Conservation (phyloP, 1,139 yeast species). For the Lizanozyma gosingica region DNA sequence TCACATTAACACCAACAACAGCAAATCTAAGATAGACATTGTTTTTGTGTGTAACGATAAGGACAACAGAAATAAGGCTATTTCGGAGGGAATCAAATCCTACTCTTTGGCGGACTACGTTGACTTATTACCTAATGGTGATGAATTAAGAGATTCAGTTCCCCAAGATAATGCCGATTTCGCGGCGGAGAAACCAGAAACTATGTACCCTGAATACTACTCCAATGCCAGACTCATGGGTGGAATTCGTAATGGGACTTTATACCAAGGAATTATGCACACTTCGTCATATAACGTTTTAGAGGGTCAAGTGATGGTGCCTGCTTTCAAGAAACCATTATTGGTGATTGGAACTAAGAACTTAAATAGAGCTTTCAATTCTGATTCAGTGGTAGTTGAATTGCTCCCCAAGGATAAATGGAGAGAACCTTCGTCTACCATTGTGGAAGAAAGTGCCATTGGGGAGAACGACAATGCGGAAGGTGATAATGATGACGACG, state of each 20-base stretch:
- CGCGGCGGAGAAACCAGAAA: slow-evolving; percentile 33
- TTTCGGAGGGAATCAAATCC: slow-evolving; percentile 44
- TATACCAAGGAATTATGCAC: slow-evolving; percentile 77
- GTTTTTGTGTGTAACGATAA: slow-evolving; percentile 74
- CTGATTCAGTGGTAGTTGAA: slow-evolving; percentile 89
- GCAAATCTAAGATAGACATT: slow-evolving; percentile 34
- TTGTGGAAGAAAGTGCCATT: slow-evolving; percentile 64
- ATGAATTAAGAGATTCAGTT: slow-evolving; percentile 69
- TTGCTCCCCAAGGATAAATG: slow-evolving; percentile 78
- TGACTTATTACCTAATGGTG: slow-evolving; percentile 64
- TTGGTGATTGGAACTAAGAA: slow-evolving; percentile 75
- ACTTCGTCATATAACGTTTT: slow-evolving; percentile 81
- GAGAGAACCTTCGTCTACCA: slow-evolving; percentile 77
- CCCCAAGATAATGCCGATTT: slow-evolving; percentile 45
- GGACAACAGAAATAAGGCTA: slow-evolving; percentile 54
- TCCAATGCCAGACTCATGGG: slow-evolving; percentile 79
- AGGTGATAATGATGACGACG: slow-evolving; percentile 37
- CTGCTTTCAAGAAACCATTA: slow-evolving; percentile 74
- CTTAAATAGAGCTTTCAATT: slow-evolving; percentile 83
- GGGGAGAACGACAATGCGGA: slow-evolving; percentile 58
- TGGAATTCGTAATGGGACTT: slow-evolving; percentile 78
- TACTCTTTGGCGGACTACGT: slow-evolving; percentile 58
- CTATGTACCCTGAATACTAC: slow-evolving; percentile 69
- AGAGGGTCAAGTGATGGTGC: slow-evolving; percentile 74
- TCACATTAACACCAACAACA: slow-evolving; percentile 42